Evolutionary conservation across 2,329 filamentous ascomycete species (phyloP).

Genomic region (Dissoconium aciculare): DNA sequence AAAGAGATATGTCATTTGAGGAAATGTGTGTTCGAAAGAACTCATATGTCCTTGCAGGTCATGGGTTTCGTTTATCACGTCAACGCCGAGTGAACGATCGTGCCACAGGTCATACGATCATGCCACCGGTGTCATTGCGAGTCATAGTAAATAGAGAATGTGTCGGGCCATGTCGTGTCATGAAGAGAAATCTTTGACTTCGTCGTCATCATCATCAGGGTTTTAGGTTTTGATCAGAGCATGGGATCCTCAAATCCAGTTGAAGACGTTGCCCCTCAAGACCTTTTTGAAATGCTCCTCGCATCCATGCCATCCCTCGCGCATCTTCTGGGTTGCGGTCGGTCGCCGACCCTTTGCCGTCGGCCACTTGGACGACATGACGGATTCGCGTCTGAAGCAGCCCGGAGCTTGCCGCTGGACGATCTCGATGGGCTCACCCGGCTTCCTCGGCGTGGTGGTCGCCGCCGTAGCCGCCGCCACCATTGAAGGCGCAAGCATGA

Average conservation of each 20-base stretch:
- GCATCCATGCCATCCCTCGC: constrained; percentile 15
- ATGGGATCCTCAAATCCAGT: constrained; percentile 12
- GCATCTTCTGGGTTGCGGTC: constrained; percentile 9
- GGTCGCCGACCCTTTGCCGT: constrained; percentile 8
- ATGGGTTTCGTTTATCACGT: too few species aligned
- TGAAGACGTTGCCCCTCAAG: constrained; percentile 15
- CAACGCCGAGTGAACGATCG: too few species aligned
- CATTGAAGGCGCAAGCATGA: constrained; percentile 21
- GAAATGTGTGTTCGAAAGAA: too few species aligned
- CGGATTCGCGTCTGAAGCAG: constrained; percentile 4
- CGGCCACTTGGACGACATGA: constrained; percentile 14
- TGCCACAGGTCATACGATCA: neutral
- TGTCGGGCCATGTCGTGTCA: too few species aligned
- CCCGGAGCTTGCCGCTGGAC: neutral
- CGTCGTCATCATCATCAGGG: neutral
- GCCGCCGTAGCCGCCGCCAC: constrained; percentile 6
- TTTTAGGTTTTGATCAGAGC: neutral
- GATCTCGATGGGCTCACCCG: neutral
- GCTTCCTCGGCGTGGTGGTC: constrained; percentile 11
- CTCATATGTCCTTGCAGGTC: too few species aligned
- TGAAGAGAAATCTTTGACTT: too few species aligned
- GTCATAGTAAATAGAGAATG: too few species aligned
- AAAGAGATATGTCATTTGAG: too few species aligned
- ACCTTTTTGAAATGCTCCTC: constrained; percentile 17
- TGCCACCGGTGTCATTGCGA: too few species aligned